Base-by-base conservation (phyloP, 345 rosid genomes). In the Hevea brasiliensis region DNA sequence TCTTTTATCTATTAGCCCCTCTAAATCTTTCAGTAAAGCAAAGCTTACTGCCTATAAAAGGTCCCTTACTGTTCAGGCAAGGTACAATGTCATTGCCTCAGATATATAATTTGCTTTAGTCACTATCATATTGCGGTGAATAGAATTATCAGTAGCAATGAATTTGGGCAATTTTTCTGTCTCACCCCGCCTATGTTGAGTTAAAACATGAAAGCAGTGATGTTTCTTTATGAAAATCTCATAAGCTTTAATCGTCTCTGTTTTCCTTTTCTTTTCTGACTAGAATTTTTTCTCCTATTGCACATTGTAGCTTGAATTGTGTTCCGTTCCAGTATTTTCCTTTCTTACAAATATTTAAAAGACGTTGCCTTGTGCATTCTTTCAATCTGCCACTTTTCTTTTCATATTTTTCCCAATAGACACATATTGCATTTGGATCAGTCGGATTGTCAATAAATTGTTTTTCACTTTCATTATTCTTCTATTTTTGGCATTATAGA, bases 61-160 rank as follows among this genome's bases (percentile, higher is more conserved):
- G 59, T 27, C 78, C 53, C 59, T 79, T 8, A 32, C 69, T 2
- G 50, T 82, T 71, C 79, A 13, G 71, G 81, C 83, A 40, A 45
- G 71, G 85, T 79, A 71, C 21, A 69, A 51, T 48, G 9, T 17
- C 35, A 7, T 21, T 54, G 18, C 66, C 59, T 50, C 11, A 12
- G 29, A 51, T 14, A 45, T 42, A 48, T 48, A 47, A 66, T 47
- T 48, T 23, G 23, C 26, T 61, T 7, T 37, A 4, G 20, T 23
- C 8, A 8, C 11, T 23, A 27, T 7, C 70, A 17, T 47, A 12
- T 41, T 47, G 37, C 6, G 14, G 6, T 37, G 12, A 60, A 60
- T 23, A 45, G 12, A 57, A 45, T 64, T 65, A 45, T 13, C 54
- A 47, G 11, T 27, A 8, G 9, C 69, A 44, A 2, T 32, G 37